Conservation (phyloP, 495 filamentous ascomycete genomes). For the Neurospora pannonica region DNA sequence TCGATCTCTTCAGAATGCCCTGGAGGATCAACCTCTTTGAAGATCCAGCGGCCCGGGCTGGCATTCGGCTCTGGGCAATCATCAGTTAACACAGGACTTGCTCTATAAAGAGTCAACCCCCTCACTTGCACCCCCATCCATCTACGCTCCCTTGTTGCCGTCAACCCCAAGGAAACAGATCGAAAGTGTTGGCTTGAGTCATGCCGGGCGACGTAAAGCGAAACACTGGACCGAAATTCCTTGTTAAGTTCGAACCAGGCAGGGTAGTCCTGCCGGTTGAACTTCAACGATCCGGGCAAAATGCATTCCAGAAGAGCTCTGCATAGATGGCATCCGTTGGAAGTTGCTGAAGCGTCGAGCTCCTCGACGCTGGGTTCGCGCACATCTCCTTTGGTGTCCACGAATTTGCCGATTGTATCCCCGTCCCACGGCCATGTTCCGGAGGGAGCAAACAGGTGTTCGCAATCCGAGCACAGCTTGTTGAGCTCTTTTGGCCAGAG, state of each 20-base stretch:
- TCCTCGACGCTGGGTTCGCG: neutral
- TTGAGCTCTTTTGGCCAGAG: neutral
- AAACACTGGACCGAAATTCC: neutral
- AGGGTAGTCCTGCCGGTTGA: neutral
- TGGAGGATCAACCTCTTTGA: neutral
- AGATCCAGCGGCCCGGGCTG: neutral
- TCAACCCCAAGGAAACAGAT: neutral
- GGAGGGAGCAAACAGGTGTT: neutral
- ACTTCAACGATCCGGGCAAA: neutral
- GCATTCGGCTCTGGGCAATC: neutral
- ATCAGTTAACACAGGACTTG: neutral
- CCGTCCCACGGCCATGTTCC: neutral
- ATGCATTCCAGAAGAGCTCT: neutral
- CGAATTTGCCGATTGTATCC: neutral
- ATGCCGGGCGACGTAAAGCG: neutral
- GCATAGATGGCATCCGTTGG: neutral
- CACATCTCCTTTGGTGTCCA: neutral
- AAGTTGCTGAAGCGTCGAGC: neutral
- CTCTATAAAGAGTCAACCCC: neutral
- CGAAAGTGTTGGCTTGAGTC: neutral
- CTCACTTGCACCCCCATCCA: neutral
- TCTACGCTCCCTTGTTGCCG: neutral
- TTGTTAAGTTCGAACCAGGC: neutral
- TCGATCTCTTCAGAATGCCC: neutral
- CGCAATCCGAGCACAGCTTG: neutral